Base-by-base conservation (phyloP, 2,329 filamentous ascomycete genomes). In the Coleophoma eucalyptorum region DNA sequence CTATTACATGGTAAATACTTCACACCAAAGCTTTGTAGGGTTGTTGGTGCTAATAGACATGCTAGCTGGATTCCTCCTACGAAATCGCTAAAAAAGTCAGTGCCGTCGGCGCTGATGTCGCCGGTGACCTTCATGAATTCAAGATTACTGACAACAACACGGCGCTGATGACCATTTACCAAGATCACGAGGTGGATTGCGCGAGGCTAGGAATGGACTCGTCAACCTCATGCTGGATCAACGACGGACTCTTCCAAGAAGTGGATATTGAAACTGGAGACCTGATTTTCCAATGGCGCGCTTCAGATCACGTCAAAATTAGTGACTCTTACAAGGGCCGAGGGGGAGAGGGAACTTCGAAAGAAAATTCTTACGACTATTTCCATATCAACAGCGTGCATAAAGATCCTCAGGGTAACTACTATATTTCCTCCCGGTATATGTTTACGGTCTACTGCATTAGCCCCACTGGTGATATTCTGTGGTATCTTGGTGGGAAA, bases 201-300 rank as follows among this genome's bases (percentile, higher is more conserved):
- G 13, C 42, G 10, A 10, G 16, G 5, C 19, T 44, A 3, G 42
- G 42, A 3, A 44, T 44, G 8, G 42, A 26, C 26, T 21, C 40
- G 18, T 42, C 26, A 26, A 64, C 77, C 10, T 63, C 3, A 13
- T 37, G 54, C 13, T 74, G 68, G 61, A 61, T 76, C 7, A 67
- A 69, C 52, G 72, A 76, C 46, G 67, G 67, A 32, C 51, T 71
- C 2, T 70, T 75, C 53, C 72, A 76, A 56, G 76, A 80, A 59
- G 66, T 80, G 26, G 71, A 79, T 52, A 67, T 79, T n/a, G 70
- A 69, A 5, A 77, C 73, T 3, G 71, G 72, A 26, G 62, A 68
- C 37, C 61, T 79, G 32, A 45, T 79, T 6, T 79, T 79, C 52
- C 72, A 78, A 55, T 80, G 77, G 73, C 67, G 69, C 15, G 69